Percentiles rank a stretch among this genome's conserved stretches.
phyloP scores from a whole-genome alignment of 176 grass and related monocot genomes.

The Cenchrus fungigraminus region DNA sequence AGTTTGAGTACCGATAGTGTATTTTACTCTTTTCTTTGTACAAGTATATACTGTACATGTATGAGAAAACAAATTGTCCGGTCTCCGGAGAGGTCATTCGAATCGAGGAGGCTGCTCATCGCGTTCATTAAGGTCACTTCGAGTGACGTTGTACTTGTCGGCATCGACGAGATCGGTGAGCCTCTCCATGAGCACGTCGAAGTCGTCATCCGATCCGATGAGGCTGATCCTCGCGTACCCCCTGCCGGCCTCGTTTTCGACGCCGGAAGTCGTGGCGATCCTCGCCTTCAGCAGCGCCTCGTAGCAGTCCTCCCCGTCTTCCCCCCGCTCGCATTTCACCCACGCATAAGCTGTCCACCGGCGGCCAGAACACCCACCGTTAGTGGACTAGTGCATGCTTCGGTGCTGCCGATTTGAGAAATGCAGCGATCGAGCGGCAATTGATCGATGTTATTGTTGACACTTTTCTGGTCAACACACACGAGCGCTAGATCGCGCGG shows the following conservation, averaged over 20 bases:
- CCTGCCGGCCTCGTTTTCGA: not conserved
- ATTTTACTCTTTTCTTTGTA: no score
- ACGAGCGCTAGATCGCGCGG: no score
- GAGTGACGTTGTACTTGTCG: conserved; percentile 5
- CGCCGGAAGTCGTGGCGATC: conserved; percentile 54
- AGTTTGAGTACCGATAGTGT: no score
- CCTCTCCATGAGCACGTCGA: conserved; percentile 65
- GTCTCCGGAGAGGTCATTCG: no score
- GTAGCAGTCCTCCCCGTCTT: conserved; percentile 58
- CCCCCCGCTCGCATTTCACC: conserved; percentile 78
- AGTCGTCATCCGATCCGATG: conserved; percentile 66
- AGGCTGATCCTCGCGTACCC: conserved; percentile 67
- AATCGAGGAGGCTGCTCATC: no score
- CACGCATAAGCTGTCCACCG: conserved; percentile 72
- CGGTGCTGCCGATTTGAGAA: not conserved
- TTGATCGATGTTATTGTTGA: no score
- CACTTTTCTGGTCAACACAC: no score
- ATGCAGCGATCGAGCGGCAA: not conserved
- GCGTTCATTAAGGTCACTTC: no score
- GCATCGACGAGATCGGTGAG: conserved; percentile 55
- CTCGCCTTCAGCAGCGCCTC: conserved; percentile 51
- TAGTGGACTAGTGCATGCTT: no score
- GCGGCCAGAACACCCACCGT: not conserved
- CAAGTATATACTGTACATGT: no score
- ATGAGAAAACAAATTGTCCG: no score